Evolutionary conservation across 768 basidiomycete species (phyloP), one percentile per base, ranked within the genome.

Genomic region (Bullera alba): DNA sequence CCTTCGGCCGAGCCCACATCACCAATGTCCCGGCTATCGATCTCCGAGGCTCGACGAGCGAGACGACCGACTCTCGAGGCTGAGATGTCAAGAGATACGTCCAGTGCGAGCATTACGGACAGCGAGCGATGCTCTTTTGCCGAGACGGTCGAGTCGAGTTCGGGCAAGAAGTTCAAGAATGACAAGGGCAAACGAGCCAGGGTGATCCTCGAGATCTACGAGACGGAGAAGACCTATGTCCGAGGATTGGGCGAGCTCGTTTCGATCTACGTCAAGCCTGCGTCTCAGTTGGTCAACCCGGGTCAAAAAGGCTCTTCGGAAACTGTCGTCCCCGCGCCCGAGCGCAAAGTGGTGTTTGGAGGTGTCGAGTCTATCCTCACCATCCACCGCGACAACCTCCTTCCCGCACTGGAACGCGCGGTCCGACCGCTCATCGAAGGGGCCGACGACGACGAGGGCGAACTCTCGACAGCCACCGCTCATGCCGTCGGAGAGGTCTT

Each of bases 171-270:
- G 73, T 86, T 82, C 74, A 96, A 93, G 76, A 85, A 93, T 62
- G 91, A 99, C 72, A 84, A 84, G 67, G 76, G 77, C 10, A 92
- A 87, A 73, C 80, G 95, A 35, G 80, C 82, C 16, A 83, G 82
- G 74, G 80, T 97, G 27, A 78, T 96, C 53, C 80, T 83, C 42
- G 95, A 99, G 76, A 95, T 99, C 57, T 80, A 96, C 42, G 79
- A 84, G 90, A 97, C 93, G 37, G 95, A 99, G 73, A 79, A 86
- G 54, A 90, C 91, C 1, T 99, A 99, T 73, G 87, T 93, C 53
- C 85, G 85, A 57, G 86, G 89, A n/a, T 75, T 99, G 27, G 84
- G 87, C 65, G 93, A 95, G 71, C 81, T 99, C 7, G 83, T 92
- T 43, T 86, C 89, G 51, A 93, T 99, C 44, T 99, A 97, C 67